phyloP scores from a whole-genome alignment of 2,329 filamentous ascomycete species.

The Pseudogymnoascus sp. region DNA sequence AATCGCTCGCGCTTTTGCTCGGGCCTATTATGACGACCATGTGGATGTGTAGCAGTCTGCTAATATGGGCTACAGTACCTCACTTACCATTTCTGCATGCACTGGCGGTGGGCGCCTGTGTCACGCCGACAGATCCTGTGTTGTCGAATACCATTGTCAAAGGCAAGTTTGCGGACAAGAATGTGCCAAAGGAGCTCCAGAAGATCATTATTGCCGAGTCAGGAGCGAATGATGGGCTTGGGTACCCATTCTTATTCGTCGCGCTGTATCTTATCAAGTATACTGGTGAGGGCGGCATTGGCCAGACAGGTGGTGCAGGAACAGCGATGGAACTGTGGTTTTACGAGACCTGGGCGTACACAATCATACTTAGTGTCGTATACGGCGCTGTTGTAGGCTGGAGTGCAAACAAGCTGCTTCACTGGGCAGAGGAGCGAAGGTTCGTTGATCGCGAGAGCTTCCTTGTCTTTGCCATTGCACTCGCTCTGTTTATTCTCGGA shows the following conservation, averaged over 20 bases:
- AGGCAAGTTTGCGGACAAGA: constrained; percentile 80
- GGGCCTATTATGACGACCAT: constrained; percentile 74
- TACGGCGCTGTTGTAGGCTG: constrained; percentile 73
- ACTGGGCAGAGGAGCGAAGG: constrained; percentile 52
- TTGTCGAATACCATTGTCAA: constrained; percentile 85
- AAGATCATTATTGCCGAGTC: constrained; percentile 69
- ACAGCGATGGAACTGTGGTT: constrained; percentile 71
- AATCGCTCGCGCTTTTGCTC: constrained; percentile 59
- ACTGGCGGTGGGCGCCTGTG: constrained; percentile 67
- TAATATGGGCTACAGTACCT: constrained; percentile 67
- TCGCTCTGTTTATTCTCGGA: constrained; percentile 75
- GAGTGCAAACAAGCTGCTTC: constrained; percentile 71
- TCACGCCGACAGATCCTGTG: constrained; percentile 81
- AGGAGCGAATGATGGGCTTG: constrained; percentile 77
- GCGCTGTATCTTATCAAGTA: constrained; percentile 78
- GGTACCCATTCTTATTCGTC: constrained; percentile 79
- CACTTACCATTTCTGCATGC: constrained; percentile 64
- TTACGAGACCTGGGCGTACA: constrained; percentile 72
- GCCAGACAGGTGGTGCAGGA: constrained; percentile 45
- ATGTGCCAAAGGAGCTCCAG: constrained; percentile 70
- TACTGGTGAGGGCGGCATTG: constrained; percentile 45
- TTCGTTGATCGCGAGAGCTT: constrained; percentile 29
- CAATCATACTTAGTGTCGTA: constrained; percentile 62
- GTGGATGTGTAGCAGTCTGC: constrained; percentile 68
- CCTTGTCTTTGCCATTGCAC: constrained; percentile 50